These are phyloP conservation scores for Leccinum subgranulosum DNA, from an alignment of 768 basidiomycete species.

Conservation along the genomic window DNA sequence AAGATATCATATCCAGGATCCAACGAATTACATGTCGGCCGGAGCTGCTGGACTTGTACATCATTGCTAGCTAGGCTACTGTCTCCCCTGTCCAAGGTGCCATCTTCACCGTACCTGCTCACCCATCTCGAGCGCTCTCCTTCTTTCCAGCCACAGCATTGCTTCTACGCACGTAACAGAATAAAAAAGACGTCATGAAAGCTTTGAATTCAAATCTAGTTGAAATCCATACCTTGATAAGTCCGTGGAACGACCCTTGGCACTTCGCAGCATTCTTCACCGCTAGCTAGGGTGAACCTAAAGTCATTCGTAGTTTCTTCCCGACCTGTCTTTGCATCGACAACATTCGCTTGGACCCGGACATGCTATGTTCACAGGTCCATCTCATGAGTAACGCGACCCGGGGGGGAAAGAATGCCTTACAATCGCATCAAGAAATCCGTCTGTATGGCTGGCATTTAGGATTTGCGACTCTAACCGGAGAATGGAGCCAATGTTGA, in stretches of 20 bases:
- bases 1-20: too few relatives aligned
- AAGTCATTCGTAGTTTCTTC: conserved; percentile 75
- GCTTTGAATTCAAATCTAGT: not conserved
- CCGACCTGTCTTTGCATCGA: conserved; percentile 61
- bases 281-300: conserved; percentile 66
- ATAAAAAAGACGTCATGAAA: not conserved
- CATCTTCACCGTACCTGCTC: conserved; percentile 51
- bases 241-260: conserved; percentile 61
- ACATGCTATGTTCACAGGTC: conserved; percentile 48
- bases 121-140: conserved; percentile 67
- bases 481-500: conserved; percentile 81
- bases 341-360: conserved; percentile 67
- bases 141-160: conserved; percentile 83
- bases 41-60: not conserved
- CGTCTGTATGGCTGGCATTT: conserved; percentile 40
- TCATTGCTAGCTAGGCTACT: not conserved
- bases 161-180: conserved; percentile 48
- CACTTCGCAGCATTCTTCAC: conserved; percentile 35
- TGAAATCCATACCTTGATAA: conserved; percentile 50
- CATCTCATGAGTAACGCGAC: not conserved
- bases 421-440: conserved; percentile 53
- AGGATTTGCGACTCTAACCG: conserved; percentile 68
- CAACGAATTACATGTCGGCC: too few relatives aligned
- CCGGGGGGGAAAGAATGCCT: conserved; percentile 14
- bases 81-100: conserved; percentile 13